These are phyloP conservation scores for Eucalyptus polyanthemos DNA, from an alignment of 345 rosid species.

Conservation along the genomic window DNA sequence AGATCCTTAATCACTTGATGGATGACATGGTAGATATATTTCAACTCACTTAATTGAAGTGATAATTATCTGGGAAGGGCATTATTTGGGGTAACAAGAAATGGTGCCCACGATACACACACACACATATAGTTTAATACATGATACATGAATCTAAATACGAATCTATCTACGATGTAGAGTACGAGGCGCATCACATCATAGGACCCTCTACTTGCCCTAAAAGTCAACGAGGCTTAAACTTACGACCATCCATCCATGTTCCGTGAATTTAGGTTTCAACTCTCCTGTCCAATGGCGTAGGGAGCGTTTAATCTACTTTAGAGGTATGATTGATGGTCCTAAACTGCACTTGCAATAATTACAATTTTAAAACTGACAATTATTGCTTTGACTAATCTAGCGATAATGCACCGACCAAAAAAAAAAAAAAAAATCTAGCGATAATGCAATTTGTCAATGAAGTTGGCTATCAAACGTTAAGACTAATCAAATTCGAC, in stretches of 20 bases:
- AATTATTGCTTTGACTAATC: background rate
- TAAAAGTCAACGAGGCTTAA: background rate
- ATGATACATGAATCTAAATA: background rate
- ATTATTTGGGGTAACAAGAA: accelerated
- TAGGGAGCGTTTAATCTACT: background rate
- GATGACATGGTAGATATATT: background rate
- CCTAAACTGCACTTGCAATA: background rate
- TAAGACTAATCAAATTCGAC: background rate
- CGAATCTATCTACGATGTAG: background rate
- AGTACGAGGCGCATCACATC: background rate
- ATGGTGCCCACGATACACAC: background rate
- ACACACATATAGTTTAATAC: too few species aligned
- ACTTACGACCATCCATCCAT: background rate
- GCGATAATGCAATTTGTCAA: background rate
- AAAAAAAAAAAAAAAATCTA: too few species aligned
- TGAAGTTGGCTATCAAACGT: background rate
- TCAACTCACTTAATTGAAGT: background rate
- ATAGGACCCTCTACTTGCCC: background rate
- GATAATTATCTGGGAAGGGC: background rate
- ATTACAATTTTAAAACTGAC: too few species aligned
- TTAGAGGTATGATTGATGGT: background rate
- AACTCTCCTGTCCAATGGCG: background rate
- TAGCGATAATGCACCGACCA: too few species aligned
- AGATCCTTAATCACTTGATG: background rate
- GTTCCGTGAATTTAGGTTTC: background rate